Evolutionary conservation across 2,329 filamentous ascomycete species (phyloP), one percentile per base, ranked within the genome.

Genomic region (Phaeosphaeria sp.): DNA sequence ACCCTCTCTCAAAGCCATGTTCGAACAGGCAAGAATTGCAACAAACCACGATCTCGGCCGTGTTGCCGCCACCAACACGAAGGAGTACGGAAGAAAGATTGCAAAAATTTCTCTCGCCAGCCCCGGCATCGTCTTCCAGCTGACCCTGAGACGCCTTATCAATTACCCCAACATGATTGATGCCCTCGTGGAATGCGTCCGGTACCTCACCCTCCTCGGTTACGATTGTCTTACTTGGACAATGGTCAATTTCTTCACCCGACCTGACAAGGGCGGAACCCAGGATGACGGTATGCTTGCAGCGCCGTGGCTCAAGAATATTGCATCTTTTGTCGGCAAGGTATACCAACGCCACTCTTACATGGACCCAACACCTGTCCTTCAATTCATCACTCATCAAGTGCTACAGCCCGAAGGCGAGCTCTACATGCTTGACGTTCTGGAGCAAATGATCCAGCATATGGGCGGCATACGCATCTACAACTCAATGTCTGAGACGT

Each of bases 141-240:
- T 94, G 55, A 92, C 93, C 6, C 87, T 99, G 56, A 89, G 89
- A 61, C 93, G 97, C 76, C 92, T 97, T 57, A 93, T 99, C 77
- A 89, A 91, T 0, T 99, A 99, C 75, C 91, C 91, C 73, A 99
- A 98, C 73, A 85, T 99, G 59, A 97, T 97, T 55, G 92, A 97
- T 60, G 92, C 92, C 5, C 92, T 99, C 60, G 93, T 98, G 15
- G 93, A 97, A 74, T 97, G 93, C 71, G 93, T 92, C 40, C 90
- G 92, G 68, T 97, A 97, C 74, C 97, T 98, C 67, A 97, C 94
- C 1, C 89, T 91, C 53, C 81, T 99, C 39, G 94, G 92, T 0
- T 97, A 97, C 74, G 95, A 99, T 76, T 91, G 97, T 30, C 83
- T 99, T 45, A 91, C 92, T 3, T 99, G 94, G 93, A 92, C 92